phyloP scores from a whole-genome alignment of 1,284 basidiomycete species.

The Trichosporon coremiiforme region DNA sequence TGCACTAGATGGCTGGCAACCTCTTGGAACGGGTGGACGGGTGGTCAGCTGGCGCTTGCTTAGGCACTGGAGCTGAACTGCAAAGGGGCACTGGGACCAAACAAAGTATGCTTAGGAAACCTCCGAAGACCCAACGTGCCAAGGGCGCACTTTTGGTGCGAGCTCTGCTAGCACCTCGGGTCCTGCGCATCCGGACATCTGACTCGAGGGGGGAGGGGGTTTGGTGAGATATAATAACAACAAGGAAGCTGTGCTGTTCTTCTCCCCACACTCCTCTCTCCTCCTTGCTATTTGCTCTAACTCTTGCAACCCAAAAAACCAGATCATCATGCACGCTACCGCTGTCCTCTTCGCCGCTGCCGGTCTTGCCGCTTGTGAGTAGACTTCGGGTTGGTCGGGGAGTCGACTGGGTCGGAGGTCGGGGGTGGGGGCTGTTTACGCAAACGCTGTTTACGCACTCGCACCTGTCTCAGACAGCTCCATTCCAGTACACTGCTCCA shows the following conservation, averaged over 20 bases:
- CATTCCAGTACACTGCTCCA: background rate
- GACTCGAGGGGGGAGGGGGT: background rate
- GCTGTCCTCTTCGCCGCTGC: slow-evolving; percentile 13
- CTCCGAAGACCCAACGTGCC: background rate
- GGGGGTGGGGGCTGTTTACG: too few species aligned
- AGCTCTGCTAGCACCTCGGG: background rate
- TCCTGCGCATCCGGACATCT: background rate
- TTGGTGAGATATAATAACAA: background rate
- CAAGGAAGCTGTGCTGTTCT: background rate
- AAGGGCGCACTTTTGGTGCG: too few species aligned
- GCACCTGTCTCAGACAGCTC: background rate
- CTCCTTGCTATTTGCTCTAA: background rate
- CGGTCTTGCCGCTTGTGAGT: slow-evolving; percentile 10
- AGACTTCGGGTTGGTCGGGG: background rate
- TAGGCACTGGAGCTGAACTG: background rate
- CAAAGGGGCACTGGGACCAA: too few species aligned
- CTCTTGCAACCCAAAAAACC: background rate
- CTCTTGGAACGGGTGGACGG: background rate
- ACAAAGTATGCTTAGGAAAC: background rate
- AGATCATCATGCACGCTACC: background rate
- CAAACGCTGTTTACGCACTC: background rate
- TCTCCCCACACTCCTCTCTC: background rate
- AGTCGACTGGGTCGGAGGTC: too few species aligned
- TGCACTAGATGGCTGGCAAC: background rate
- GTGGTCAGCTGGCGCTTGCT: background rate